Base-by-base conservation (phyloP, 1,284 basidiomycete species). In the Sanguinoderma infundibulare region DNA sequence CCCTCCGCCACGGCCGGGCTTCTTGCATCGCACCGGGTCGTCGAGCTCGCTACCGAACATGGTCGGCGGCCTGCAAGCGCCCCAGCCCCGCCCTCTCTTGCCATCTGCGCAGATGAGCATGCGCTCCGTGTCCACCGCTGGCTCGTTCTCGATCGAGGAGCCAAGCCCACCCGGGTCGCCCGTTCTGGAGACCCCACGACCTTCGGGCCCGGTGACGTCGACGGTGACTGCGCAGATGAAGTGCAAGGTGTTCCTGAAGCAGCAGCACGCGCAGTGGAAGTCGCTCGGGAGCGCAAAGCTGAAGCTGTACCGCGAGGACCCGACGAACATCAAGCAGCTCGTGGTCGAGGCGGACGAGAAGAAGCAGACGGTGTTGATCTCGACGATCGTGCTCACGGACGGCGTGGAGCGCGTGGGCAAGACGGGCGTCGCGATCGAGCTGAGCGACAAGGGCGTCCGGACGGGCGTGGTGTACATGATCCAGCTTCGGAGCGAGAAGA, bases 391-490 rank as follows among this genome's bases (percentile, higher is more conserved):
- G 36, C 80, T 98, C 57, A 92, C 91, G 3, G 96, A 98, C 74
- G 98, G 96, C 5, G 96, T 99, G 24, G 98, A 99, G 78, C 84
- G 98, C 40, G 96, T 99, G 22, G 98, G 95, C 24, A 98, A 96
- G 79, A 98, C 96, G 5, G 98, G 98, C 24, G 90, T 99, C 32
- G 98, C 98, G 36, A 91, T 99, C 61, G 97, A 99, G 77, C 78
- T 99, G 60, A 97, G 94, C 72, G 94, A 98, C 75, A 82, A 87
- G 55, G 97, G 97, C 7, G 77, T 86, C 57, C 86, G 96, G 60
- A 98, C 96, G n/a, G 98, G 98, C 12, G 90, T 98, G 72, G 83
- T 99, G 59, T 98, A 99, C 74, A 98, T 99, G 97, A 88, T 99
- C 57, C 95, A 98, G 77, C 78, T 96, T 46, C 84, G 92, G 67